A percentile compares a stretch with the other conserved stretches of the same genome.
Conservation (phyloP, 2,329 filamentous ascomycete species). For the Drechslerella stenobrocha region DNA sequence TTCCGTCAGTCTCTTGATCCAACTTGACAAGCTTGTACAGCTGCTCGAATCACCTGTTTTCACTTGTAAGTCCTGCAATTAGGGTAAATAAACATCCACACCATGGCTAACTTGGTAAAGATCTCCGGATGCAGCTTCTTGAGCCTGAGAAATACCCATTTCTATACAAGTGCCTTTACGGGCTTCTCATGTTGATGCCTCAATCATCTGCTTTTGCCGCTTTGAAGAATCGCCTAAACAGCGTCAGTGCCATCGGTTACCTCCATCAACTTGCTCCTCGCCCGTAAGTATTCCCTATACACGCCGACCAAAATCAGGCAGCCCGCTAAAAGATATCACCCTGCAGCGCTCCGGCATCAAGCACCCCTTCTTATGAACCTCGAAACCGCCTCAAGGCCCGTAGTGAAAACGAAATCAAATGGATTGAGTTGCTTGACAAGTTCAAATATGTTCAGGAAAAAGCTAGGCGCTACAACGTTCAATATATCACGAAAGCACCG, state of each 20-base stretch:
- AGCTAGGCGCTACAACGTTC: slow-evolving; percentile 63
- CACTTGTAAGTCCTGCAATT: slow-evolving; percentile 69
- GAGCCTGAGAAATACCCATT: slow-evolving; percentile 95
- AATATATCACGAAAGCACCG: slow-evolving; percentile 48
- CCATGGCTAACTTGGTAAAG: slow-evolving; percentile 58
- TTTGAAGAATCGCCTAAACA: slow-evolving; percentile 93
- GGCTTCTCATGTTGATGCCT: slow-evolving; percentile 94
- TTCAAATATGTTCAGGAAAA: slow-evolving; percentile 89
- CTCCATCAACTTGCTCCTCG: slow-evolving; percentile 74
- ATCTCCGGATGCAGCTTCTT: slow-evolving; percentile 88
- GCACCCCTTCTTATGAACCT: slow-evolving; percentile 63
- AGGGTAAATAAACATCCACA: not conserved
- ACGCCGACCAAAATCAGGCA: not conserved
- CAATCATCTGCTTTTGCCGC: slow-evolving; percentile 97
- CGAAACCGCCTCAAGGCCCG: slow-evolving; percentile 77
- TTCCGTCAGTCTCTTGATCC: slow-evolving; percentile 97
- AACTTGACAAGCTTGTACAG: slow-evolving; percentile 97
- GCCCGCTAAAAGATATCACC: not conserved
- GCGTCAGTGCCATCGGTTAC: slow-evolving; percentile 94
- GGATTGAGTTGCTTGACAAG: slow-evolving; percentile 90
- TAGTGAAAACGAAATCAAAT: slow-evolving; percentile 82
- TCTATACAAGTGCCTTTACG: slow-evolving; percentile 96
- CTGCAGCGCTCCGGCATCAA: slow-evolving; percentile 14
- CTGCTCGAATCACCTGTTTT: slow-evolving; percentile 96
- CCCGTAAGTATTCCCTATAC: slow-evolving; percentile 64